Conservation (phyloP, 495 filamentous ascomycete genomes). For the Neurospora discreta region DNA sequence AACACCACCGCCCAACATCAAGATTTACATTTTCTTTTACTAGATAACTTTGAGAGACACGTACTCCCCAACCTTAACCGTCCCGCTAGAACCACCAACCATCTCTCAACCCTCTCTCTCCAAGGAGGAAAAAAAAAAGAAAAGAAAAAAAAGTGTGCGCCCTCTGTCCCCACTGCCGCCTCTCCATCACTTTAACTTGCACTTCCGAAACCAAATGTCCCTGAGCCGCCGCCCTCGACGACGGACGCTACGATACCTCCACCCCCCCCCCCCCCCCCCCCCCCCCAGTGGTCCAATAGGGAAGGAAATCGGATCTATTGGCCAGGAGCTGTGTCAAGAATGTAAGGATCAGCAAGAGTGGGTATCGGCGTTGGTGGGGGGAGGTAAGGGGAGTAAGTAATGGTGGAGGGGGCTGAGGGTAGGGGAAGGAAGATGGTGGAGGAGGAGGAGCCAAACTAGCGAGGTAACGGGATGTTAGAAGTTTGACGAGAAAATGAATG, state of each 20-base stretch:
- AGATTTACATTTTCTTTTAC: no score
- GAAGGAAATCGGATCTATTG: neutral
- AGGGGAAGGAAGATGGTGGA: neutral
- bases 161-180: neutral
- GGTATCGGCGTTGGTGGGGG: neutral
- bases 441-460: neutral
- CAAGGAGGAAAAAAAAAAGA: neutral
- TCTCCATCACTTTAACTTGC: neutral
- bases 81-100: no score
- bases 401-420: neutral
- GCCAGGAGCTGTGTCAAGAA: neutral
- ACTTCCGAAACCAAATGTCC: neutral
- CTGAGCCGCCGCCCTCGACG: neutral
- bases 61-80: no score
- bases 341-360: neutral
- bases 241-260: neutral
- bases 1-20: no score
- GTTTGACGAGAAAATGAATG: rapidly evolving
- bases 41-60: no score
- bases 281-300: neutral
- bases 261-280: no score
- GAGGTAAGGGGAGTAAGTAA: neutral
- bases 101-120: no score
- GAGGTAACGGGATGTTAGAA: neutral
- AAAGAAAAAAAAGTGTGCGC: neutral